Evolutionary conservation across 1,284 basidiomycete species (phyloP), one percentile per base, ranked within the genome.

Genomic region (Fistulinella cinereoalba): DNA sequence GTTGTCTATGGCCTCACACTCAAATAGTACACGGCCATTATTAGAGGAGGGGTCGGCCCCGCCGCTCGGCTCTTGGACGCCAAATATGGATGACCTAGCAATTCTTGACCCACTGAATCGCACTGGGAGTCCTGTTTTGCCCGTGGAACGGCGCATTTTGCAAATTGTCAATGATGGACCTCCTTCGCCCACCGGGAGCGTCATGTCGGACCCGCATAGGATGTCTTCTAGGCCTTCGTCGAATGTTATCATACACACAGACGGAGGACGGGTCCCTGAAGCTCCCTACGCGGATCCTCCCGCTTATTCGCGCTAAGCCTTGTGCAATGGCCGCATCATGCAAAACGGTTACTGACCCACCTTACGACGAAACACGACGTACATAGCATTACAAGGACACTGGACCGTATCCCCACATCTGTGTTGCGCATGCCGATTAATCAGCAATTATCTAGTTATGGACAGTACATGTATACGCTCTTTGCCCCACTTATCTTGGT

Each of bases 101-200:
- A 38, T 43, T 23, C 45, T 53, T 29, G 62, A 58, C 23, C 47
- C 56, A 12, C 31, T 37, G 32, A 33, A 54, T 44, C 60, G 39
- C 11, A 34, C 47, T 15, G 61, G 64, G 10, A 66, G 54, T 27
- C 62, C 57, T 27, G 28, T 49, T 33, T 15, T 46, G 12, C 4
- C 59, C 16, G 6, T 44, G 3, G 62, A 64, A 34, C 60, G 50
- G 47, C 58, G 54, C 23, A 31, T 56, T 12, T 47, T 68, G 44
- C 62, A 64, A 44, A 58, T 64, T 19, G 49, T 49, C 41, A 68
- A 65, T n/a, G 48, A 67, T 32, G 34, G 16, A 1, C 62, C 56
- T 4, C 46, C 54, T 25, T 58, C 61, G 3, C 61, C 64, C 16
- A 52, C 52, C 2, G 49, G 51, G 21, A 51, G 43, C 4, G 41